Evolutionary conservation across 2,329 filamentous ascomycete species (phyloP).

Genomic region (Aspergillus quadrilineatus): DNA sequence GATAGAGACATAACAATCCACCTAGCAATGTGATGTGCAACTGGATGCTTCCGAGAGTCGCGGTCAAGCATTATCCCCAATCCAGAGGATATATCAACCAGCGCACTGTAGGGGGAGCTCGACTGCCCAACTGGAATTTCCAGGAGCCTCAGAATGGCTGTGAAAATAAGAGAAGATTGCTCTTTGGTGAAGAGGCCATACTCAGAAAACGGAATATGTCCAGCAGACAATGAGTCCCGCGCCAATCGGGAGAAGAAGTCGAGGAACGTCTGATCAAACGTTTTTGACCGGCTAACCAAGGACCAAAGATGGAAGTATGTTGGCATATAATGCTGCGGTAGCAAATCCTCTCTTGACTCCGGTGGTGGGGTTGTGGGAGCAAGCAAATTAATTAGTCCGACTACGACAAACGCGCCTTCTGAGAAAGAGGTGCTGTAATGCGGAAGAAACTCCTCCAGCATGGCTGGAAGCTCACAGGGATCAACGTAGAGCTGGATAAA

Average conservation of each 20-base stretch:
- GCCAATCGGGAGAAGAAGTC: constrained; percentile 87
- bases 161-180: constrained; percentile 90
- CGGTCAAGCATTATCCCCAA: constrained; percentile 84
- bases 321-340: constrained; percentile 83
- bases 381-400: constrained; percentile 79
- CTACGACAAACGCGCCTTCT: constrained; percentile 89
- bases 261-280: constrained; percentile 81
- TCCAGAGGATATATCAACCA: constrained; percentile 79
- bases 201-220: constrained; percentile 75
- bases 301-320: constrained; percentile 98
- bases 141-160: constrained; percentile 79
- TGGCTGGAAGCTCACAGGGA: constrained; percentile 75
- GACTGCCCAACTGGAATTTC: constrained; percentile 97
- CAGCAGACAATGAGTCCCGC: constrained; percentile 73
- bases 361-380: constrained; percentile 77
- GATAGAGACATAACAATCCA: constrained; percentile 94
- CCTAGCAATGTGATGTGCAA: constrained; percentile 85
- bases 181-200: constrained; percentile 90
- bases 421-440: constrained; percentile 94
- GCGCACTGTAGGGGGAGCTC: constrained; percentile 79
- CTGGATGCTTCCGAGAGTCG: constrained; percentile 88
- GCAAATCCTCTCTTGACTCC: constrained; percentile 68
- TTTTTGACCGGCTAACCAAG: constrained; percentile 82
- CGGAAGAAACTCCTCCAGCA: constrained; percentile 75
- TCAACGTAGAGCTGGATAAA: constrained; percentile 93